phyloP scores from a whole-genome alignment of 176 grass and related monocot genomes.

The Hyparrhenia diplandra region DNA sequence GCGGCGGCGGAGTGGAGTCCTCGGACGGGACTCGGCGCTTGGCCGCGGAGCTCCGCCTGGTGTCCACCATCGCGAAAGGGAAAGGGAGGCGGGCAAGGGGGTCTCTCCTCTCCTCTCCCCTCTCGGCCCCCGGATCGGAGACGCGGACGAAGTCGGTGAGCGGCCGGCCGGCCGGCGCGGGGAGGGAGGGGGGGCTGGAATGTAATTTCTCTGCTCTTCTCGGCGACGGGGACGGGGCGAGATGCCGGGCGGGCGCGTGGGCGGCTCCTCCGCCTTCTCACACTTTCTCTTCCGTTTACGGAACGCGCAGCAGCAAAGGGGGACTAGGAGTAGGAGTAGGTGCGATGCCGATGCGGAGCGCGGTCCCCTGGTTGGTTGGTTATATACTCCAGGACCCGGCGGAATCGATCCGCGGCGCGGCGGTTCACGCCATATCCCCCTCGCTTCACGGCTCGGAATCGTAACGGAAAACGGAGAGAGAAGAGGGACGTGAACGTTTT shows the following conservation, averaged over 20 bases:
- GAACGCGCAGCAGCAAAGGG: not conserved
- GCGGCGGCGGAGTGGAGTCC: not conserved
- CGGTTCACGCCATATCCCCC: not conserved
- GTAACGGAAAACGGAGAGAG: too few relatives aligned
- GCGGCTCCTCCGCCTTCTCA: too few relatives aligned
- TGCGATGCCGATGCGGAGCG: not conserved
- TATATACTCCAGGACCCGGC: not conserved
- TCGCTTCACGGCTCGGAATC: not conserved
- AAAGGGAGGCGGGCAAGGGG: not conserved
- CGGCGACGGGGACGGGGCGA: not conserved
- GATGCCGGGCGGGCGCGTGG: not conserved
- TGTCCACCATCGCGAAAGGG: slow-evolving; percentile 74
- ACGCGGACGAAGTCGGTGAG: too few relatives aligned
- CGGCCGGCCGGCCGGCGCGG: not conserved
- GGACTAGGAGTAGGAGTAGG: too few relatives aligned
- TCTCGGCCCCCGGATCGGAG: slow-evolving; percentile 21
- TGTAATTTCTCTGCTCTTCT: slow-evolving; percentile 37
- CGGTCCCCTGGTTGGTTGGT: too few relatives aligned
- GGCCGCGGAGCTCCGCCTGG: slow-evolving; percentile 45
- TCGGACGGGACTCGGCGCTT: not conserved
- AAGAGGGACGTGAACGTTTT: too few relatives aligned
- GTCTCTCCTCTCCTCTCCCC: too few relatives aligned
- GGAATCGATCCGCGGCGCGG: not conserved
- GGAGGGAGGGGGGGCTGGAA: not conserved
- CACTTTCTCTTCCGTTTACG: slow-evolving; percentile 22